Evolutionary conservation across 2,329 filamentous ascomycete genomes (phyloP).

Genomic region (Penicillium sclerotigenum): DNA sequence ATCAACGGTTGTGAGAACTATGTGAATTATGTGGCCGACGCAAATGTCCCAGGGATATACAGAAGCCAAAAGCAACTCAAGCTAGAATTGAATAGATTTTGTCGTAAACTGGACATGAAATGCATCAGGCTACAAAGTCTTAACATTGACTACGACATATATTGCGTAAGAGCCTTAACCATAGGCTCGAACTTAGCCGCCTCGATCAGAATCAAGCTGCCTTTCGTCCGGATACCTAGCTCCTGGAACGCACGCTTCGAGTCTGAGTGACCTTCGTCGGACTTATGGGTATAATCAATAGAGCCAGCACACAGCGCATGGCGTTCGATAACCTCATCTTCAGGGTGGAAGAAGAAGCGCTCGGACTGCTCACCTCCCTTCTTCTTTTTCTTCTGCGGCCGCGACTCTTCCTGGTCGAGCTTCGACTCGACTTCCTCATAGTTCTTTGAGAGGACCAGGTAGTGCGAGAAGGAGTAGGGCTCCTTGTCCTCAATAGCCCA

Average conservation of each 20-base stretch:
- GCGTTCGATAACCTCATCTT: conserved; percentile 84
- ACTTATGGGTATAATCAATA: conserved; percentile 75
- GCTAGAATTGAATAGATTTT: conserved; percentile 10
- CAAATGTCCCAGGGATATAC: not conserved
- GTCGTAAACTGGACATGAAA: conserved; percentile 22
- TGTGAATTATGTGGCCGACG: conserved; percentile 8
- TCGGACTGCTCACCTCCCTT: conserved; percentile 49
- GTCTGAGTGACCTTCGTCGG: conserved; percentile 76
- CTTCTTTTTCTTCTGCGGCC: conserved; percentile 66
- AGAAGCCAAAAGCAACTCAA: not conserved
- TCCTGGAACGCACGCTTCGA: conserved; percentile 95
- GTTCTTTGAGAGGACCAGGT: conserved; percentile 86
- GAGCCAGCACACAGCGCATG: conserved; percentile 67
- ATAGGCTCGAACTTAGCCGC: conserved; percentile 70
- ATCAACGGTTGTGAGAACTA: conserved; percentile 10
- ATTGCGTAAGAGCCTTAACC: conserved; percentile 72
- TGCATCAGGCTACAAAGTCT: conserved; percentile 9
- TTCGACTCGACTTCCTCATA: conserved; percentile 84
- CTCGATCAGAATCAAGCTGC: conserved; percentile 84
- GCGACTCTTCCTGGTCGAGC: conserved; percentile 64
- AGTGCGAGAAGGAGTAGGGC: conserved; percentile 90
- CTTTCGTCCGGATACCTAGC: conserved; percentile 78
- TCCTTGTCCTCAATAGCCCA: conserved; percentile 87
- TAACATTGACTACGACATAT: conserved; percentile 48
- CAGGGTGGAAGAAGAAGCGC: conserved; percentile 88